phyloP scores from a whole-genome alignment of 352 stramenopile species.

The Hyaloperonospora brassicae region DNA sequence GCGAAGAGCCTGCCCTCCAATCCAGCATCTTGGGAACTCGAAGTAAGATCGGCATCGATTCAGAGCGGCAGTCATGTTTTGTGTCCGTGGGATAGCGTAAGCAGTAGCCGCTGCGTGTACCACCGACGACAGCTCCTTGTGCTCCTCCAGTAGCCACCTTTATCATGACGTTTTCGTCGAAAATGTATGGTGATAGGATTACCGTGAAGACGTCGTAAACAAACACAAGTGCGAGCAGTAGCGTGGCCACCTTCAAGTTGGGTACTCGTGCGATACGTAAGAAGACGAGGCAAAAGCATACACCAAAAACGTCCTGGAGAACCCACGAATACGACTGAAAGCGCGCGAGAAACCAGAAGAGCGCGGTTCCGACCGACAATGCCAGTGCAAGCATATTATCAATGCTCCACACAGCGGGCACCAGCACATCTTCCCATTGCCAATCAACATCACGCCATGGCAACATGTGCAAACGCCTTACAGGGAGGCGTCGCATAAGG shows the following conservation, averaged over 20 bases:
- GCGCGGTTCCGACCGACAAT: constrained; percentile 35
- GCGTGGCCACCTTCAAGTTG: constrained; percentile 86
- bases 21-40: constrained; percentile 90
- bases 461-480: constrained; percentile 25
- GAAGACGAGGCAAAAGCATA: constrained; percentile 92
- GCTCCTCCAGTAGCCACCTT: constrained; percentile 87
- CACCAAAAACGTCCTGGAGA: constrained; percentile 89
- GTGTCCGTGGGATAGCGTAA: constrained; percentile 66
- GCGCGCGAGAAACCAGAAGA: constrained; percentile 72
- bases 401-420: constrained; percentile 64
- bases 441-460: constrained; percentile 42
- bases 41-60: constrained; percentile 92
- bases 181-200: constrained; percentile 89
- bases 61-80: constrained; percentile 45
- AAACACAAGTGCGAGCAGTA: constrained; percentile 90
- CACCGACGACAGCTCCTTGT: constrained; percentile 34
- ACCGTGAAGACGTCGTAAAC: constrained; percentile 96
- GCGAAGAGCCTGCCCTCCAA: constrained; percentile 86
- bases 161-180: constrained; percentile 91
- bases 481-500: constrained; percentile 34
- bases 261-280: constrained; percentile 87
- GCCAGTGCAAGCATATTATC: constrained; percentile 81
- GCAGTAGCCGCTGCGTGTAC: constrained; percentile 47
- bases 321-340: constrained; percentile 84
- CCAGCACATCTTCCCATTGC: constrained; percentile 33